Conservation (phyloP, 192 early-diverging fungal genomes). For the Geranomyces variabilis region DNA sequence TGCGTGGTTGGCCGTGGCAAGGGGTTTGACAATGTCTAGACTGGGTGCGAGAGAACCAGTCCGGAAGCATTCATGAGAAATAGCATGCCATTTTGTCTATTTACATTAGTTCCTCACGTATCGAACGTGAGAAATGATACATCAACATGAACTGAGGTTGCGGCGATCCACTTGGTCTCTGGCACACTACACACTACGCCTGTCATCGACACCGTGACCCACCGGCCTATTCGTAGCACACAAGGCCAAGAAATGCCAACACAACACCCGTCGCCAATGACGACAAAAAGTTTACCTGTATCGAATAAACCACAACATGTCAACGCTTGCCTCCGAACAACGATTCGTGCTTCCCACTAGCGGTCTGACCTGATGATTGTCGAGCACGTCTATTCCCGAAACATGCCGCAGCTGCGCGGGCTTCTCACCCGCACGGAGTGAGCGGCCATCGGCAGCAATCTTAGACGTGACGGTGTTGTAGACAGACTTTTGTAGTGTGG, state of each 20-base stretch:
- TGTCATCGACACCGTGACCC: too few species aligned
- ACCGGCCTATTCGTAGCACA: too few species aligned
- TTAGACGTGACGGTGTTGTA: constrained; percentile 70
- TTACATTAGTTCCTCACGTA: too few species aligned
- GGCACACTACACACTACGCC: constrained; percentile 28
- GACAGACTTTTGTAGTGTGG: constrained; percentile 73
- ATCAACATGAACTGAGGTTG: too few species aligned
- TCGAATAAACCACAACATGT: not conserved
- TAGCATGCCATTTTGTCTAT: constrained; percentile 26
- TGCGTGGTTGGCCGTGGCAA: not conserved
- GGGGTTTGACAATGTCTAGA: not conserved
- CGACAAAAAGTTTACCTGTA: constrained; percentile 69
- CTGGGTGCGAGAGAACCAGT: too few species aligned
- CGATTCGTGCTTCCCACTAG: not conserved
- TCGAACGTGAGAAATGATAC: too few species aligned
- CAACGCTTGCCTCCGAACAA: constrained; percentile 2
- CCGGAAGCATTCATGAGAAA: too few species aligned
- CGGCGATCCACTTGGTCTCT: too few species aligned
- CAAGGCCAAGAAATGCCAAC: too few species aligned
- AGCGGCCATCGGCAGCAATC: constrained; percentile 48
- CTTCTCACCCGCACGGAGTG: constrained; percentile 47
- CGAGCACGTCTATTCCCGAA: constrained; percentile 70
- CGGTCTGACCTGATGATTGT: constrained; percentile 74
- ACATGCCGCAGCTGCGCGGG: constrained; percentile 52
- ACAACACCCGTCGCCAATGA: constrained; percentile 55